These are phyloP conservation scores for Clonostachys solani DNA, from an alignment of 2,329 filamentous ascomycete genomes.

Conservation along the genomic window DNA sequence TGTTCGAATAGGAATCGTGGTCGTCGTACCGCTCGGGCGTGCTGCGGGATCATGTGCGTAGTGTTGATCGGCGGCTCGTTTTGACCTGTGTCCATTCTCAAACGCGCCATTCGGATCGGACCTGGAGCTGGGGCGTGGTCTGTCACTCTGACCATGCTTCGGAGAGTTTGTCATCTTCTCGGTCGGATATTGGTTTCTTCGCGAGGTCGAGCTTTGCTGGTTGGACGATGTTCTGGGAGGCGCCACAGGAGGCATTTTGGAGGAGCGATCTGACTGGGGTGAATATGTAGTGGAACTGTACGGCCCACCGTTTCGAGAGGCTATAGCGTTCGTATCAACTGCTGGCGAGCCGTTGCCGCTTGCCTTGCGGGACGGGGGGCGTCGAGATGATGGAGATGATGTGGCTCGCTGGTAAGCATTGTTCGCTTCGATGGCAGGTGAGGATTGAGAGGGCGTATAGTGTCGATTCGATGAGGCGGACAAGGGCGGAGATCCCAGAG, in stretches of 20 bases:
- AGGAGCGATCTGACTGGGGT: constrained; percentile 45
- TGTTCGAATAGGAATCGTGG: constrained; percentile 39
- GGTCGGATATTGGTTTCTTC: constrained; percentile 37
- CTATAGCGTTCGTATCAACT: constrained; percentile 25
- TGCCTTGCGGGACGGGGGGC: constrained; percentile 45
- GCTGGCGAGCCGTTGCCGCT: constrained; percentile 39
- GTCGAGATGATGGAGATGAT: constrained; percentile 47
- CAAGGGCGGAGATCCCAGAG: constrained; percentile 43
- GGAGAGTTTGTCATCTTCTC: constrained; percentile 39
- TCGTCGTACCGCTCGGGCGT: constrained; percentile 24
- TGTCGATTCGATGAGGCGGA: constrained; percentile 43
- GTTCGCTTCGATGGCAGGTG: constrained; percentile 51
- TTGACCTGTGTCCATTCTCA: constrained; percentile 20
- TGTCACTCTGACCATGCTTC: constrained; percentile 18
- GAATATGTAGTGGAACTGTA: constrained; percentile 15
- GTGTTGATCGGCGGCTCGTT: constrained; percentile 17
- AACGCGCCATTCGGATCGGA: constrained; percentile 18
- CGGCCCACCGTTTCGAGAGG: too few species aligned
- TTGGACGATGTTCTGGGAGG: constrained; percentile 81
- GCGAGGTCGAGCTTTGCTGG: constrained; percentile 34
- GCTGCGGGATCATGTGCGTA: constrained; percentile 29
- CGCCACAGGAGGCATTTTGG: constrained; percentile 64
- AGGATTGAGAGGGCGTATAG: constrained; percentile 47
- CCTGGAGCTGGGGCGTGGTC: constrained; percentile 25
- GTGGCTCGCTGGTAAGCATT: constrained; percentile 44